Evolutionary conservation across 2,329 filamentous ascomycete genomes (phyloP).

Genomic region (Exophiala sideris): DNA sequence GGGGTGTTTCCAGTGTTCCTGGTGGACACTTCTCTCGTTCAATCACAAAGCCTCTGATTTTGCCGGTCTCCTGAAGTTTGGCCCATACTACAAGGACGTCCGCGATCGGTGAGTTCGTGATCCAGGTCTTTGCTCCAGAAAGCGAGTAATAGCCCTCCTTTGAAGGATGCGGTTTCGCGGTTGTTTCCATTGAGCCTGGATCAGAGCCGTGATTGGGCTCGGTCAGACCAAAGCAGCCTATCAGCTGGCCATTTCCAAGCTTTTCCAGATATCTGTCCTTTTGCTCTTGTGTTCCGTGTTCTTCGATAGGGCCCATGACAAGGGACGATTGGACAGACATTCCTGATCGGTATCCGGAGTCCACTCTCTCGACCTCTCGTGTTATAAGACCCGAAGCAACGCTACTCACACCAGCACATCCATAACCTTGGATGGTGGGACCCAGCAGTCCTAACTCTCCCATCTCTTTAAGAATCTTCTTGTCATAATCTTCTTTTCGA

Average conservation of each 20-base stretch:
- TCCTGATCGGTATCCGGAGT: constrained; percentile 85
- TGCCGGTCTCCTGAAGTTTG: constrained; percentile 83
- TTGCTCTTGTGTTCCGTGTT: constrained; percentile 80
- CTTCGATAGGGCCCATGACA: constrained; percentile 89
- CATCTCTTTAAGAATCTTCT: constrained; percentile 84
- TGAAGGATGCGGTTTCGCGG: constrained; percentile 76
- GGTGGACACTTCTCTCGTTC: constrained; percentile 80
- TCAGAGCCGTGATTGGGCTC: constrained; percentile 93
- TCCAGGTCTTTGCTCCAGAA: constrained; percentile 88
- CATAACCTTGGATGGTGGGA: constrained; percentile 81
- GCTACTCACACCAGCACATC: constrained; percentile 80
- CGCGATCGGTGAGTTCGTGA: constrained; percentile 88
- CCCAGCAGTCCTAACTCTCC: constrained; percentile 85
- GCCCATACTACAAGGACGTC: constrained; percentile 89
- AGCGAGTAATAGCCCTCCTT: constrained; percentile 79
- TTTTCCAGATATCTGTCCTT: constrained; percentile 78
- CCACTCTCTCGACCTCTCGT: constrained; percentile 82
- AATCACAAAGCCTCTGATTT: constrained; percentile 89
- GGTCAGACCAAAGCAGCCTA: constrained; percentile 85
- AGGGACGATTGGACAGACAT: constrained; percentile 92
- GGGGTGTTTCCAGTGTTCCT: constrained; percentile 85
- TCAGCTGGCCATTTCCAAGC: constrained; percentile 76
- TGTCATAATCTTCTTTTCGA: constrained; percentile 81
- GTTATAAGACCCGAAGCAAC: constrained; percentile 89
- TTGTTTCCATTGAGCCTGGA: constrained; percentile 85